Evolutionary conservation across 306 rosid species (phyloP), one percentile per base, ranked within the genome.

Genomic region (Castanopsis chinensis): DNA sequence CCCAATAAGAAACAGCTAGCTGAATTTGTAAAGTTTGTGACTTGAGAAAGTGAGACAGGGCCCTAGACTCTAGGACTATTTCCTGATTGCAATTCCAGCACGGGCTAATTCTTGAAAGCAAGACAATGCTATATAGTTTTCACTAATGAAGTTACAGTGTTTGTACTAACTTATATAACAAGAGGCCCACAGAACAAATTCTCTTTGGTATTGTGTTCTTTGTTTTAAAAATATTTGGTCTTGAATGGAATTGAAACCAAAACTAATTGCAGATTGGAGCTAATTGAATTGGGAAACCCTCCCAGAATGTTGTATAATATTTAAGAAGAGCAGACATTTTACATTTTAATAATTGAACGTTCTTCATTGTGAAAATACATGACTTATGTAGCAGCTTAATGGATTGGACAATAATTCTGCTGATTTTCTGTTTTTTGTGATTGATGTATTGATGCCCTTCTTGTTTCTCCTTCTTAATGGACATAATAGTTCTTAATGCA

Each of bases 401-500:
- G n/a, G 27, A 19, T 19, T 19, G 72, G 72, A 33, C 12, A 35
- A 33, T 32, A 35, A 32, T 67, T 11, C n/a, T 33, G 41, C 17
- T 18, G 9, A 28, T 55, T 69, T 21, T 59, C 55, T 37, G 27
- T 52, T 28, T 14, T 28, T 75, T 17, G 23, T 23, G 25, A 33
- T 23, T 52, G 19, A 18, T 18, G 51, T 33, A 7, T 68, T 45
- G 56, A 25, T 69, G 14, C 51, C 37, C 77, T 35, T 78, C 6
- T 49, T 78, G 18, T 14, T 70, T 70, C 70, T 67, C 27, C 21
- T 79, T 68, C 67, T 52, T 51, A 4, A 61, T 32, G 60, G 64
- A 23, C 67, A 21, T 19, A 60, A 32, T 59, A 51, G 56, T 52
- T 27, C 11, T 55, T 37, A 59, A 21, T 56, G 54, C 30, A 17